Conservation (phyloP, 2,329 filamentous ascomycete genomes). For the Fusarium poae region DNA sequence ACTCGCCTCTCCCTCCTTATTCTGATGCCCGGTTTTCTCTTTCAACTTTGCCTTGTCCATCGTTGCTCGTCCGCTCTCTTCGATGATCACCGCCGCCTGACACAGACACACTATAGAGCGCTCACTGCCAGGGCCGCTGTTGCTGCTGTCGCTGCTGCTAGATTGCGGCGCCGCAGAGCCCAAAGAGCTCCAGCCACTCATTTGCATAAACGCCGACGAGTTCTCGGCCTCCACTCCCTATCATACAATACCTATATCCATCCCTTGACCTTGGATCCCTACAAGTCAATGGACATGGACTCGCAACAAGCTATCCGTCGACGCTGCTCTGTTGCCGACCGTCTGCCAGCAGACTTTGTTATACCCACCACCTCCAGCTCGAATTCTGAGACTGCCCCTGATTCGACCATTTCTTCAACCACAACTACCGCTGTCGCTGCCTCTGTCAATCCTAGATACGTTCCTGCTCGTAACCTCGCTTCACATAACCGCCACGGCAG, state of each 20-base stretch:
- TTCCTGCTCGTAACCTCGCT: constrained; percentile 30
- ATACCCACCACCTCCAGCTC: constrained; percentile 44
- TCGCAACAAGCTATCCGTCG: constrained; percentile 57
- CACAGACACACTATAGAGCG: constrained; percentile 56
- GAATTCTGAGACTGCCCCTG: constrained; percentile 32
- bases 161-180: constrained; percentile 56
- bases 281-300: constrained; percentile 51
- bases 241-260: constrained; percentile 34
- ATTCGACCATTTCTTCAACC: constrained; percentile 20
- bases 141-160: constrained; percentile 57
- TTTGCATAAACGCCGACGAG: constrained; percentile 54
- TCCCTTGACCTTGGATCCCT: constrained; percentile 32
- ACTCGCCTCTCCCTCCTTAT: constrained; percentile 47
- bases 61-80: constrained; percentile 61
- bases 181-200: constrained; percentile 55
- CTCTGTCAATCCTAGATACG: constrained; percentile 23
- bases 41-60: constrained; percentile 62
- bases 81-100: constrained; percentile 60
- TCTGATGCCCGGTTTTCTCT: constrained; percentile 63
- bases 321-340: constrained; percentile 57
- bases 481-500: constrained; percentile 38
- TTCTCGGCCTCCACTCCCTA: constrained; percentile 52
- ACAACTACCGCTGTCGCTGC: constrained; percentile 25
- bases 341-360: constrained; percentile 49
- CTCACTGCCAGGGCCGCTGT: constrained; percentile 59